Base-by-base conservation (phyloP, 129 eudicot species). In the Ambrosia trifida region DNA sequence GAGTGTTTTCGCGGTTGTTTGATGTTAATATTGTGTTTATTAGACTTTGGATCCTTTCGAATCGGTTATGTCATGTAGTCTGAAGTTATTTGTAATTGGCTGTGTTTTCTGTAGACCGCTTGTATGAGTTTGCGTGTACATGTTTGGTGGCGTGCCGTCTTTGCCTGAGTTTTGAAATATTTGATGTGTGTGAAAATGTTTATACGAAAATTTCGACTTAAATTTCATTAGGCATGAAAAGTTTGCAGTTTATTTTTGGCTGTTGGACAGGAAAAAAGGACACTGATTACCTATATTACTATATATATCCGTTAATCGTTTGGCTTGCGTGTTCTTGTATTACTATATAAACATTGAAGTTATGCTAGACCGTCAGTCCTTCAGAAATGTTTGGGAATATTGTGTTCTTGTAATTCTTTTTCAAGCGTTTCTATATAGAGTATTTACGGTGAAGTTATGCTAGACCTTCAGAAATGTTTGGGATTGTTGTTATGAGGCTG, bases 1-100 rank as follows among this genome's bases (percentile, higher is more conserved):
- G 80, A 79, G 84, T 49, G 9, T 61, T 63, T 3, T 57, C 17
- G 36, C 13, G 17, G 64, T 33, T 44, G 14, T 54, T 57, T 16
- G 8, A 11, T 32, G 28, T 36, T 54, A 32, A 4, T 19, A 32
- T 50, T 49, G 49, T 49, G 33, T 70, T 18, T 24, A 20, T 20
- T 43, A 12, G 60, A 17, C 61, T 54, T 18, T 53, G 61, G 33
- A 54, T 14, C 4, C 11, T 54, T 54, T 54, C 9, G 61, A 54
- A 10, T 33, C 14, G 7, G 4, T 24, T 10, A 11, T 57, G 63
- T 28, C 6, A 57, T 57, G 36, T 56, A 24, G 2, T 7, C 30
- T 38, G 64, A 4, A 8, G 14, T 16, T 44, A 32, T 60, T 11
- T 11, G 38, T 9, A 5, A 13, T 28, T 40, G 17, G 19, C 19